phyloP scores from a whole-genome alignment of 2,329 filamentous ascomycete genomes.

The Xylariaceae sp. region DNA sequence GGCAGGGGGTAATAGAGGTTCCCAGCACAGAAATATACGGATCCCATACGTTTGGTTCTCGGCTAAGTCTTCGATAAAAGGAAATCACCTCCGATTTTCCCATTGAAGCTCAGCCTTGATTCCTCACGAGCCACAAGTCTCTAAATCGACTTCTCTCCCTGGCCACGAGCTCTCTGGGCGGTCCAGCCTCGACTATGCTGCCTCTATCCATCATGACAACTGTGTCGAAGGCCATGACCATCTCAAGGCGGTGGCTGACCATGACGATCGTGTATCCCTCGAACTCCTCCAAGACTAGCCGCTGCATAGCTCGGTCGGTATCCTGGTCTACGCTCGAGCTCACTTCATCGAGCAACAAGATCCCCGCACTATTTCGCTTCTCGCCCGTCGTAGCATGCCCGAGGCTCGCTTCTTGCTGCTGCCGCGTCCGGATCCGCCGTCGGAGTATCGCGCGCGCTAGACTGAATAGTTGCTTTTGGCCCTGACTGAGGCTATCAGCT shows the following conservation, averaged over 20 bases:
- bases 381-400: slow-evolving; percentile 21
- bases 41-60: too few species aligned
- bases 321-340: slow-evolving; percentile 37
- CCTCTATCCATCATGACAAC: slow-evolving; percentile 52
- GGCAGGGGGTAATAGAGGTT: too few species aligned
- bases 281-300: slow-evolving; percentile 31
- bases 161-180: neutral
- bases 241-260: slow-evolving; percentile 40
- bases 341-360: slow-evolving; percentile 39
- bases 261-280: slow-evolving; percentile 50
- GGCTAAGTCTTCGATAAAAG: too few species aligned
- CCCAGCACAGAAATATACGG: too few species aligned
- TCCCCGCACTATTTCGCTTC: slow-evolving; percentile 29
- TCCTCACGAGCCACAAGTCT: too few species aligned
- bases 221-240: slow-evolving; percentile 51
- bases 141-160: too few species aligned
- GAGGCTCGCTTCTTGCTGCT: too few species aligned
- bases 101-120: too few species aligned
- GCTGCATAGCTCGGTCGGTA: slow-evolving; percentile 33
- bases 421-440: slow-evolving; percentile 25
- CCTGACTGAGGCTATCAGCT: slow-evolving; percentile 49
- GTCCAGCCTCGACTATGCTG: slow-evolving; percentile 43
- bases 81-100: too few species aligned
- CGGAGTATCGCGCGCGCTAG: slow-evolving; percentile 34
- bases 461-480: slow-evolving; percentile 45